Evolutionary conservation across 768 basidiomycete genomes (phyloP), one percentile per base, ranked within the genome.

Genomic region (Macrolepiota albuminosa): DNA sequence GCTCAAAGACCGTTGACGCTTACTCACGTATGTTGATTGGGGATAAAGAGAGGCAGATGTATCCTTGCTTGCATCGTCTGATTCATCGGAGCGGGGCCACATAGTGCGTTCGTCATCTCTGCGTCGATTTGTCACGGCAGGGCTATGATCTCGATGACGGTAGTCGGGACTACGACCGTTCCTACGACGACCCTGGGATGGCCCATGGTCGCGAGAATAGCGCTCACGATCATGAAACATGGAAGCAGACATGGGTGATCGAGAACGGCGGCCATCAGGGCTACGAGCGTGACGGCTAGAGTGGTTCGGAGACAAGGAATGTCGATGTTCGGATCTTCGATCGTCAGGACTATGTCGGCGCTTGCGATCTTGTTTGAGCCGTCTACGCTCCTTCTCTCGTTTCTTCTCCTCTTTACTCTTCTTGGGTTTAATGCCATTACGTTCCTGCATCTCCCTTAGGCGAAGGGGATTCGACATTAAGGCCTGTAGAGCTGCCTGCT

Each of bases 401-500:
- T 78, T 81, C 67, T 79, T 82, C 68, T 86, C 82, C 64, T 86
- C 85, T 70, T 89, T 88, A 60, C 86, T 86, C 69, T 88, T 88
- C 76, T 91, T 89, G 6, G 85, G 79, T 67, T 88, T 88, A 53
- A 93, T 84, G n/a, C 92, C 92, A 56, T 87, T 86, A 42, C 86
- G 81, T 70, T 89, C 85, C 71, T 91, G 87, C 78, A 95, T 75
- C 70, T 92, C 87, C 58, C 87, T 84, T 49, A 95, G 76, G 26
- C 91, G 91, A 36, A 93, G 82, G 34, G 93, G 93, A 66, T 95
- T 95, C 51, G 88, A 84, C 77, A 92, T 81, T 42, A 97, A 76
- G 2, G 92, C 84, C 64, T 97, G 86, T 65, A 94, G 89, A 7
- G 94, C 91, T 8, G 91, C 89, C 69, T 97, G 95, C 73, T 99